Evolutionary conservation across 2,329 filamentous ascomycete species (phyloP), one percentile per base, ranked within the genome.

Genomic region (Eurotiales sp.): DNA sequence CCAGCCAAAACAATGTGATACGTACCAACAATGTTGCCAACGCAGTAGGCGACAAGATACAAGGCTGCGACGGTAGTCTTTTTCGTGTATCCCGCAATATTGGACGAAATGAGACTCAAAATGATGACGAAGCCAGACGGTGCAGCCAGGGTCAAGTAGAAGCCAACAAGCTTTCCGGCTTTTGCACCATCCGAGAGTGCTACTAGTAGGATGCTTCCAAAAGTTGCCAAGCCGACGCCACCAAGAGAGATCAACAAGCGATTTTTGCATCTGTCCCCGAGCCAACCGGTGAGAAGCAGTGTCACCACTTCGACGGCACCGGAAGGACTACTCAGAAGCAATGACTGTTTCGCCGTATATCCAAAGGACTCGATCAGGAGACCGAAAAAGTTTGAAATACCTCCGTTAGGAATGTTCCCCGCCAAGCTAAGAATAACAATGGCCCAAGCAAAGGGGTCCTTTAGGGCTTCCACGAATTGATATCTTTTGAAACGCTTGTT

Each of bases 401-500:
- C 34, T 61, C 61, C 55, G 80, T 80, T 79, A 0, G 78, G 76
- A 36, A 81, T 80, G 56, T 78, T 72, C 4, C 72, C 72, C 14
- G 75, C 65, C 5, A 80, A 56, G 3, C 77, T 75, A 57, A 76
- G 80, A 56, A 78, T 73, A 47, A 75, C 70, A 58, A 80, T 78
- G 0, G 76, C 74, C 78, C 78, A 81, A 2, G 76, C 74, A 59
- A 80, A 59, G 0, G 77, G 78, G 56, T 81, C 78, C 1, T 67
- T 57, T 14, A 81, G 58, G 2, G 78, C 77, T 57, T 81, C 78
- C 10, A 76, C 69, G 1, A 85, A 69, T 54, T 90, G 87, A 14
- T 76, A 72, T 72, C 75, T 75, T 55, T 84, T 84, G 65, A 83
- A 85, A 53, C 84, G 75, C 54, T 80, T 80, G 53, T 80, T 84